A percentile compares a stretch with the other conserved stretches of the same genome.
Conservation (phyloP, 23 red algal species). For the Gracilaria domingensis region DNA sequence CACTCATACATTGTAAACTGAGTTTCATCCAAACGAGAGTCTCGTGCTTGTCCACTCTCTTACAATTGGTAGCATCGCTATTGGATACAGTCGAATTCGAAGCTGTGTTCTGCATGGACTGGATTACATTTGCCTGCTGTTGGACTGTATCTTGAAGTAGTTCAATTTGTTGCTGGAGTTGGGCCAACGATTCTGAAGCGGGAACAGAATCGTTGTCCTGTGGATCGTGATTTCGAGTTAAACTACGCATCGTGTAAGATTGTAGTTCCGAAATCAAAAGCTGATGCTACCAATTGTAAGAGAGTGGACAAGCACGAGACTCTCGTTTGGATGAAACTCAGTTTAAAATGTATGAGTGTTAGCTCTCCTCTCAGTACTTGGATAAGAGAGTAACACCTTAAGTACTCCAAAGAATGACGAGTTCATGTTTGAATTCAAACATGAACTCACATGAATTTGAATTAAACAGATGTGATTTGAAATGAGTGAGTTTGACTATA, state of each 20-base stretch:
- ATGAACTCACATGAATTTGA: too few species aligned
- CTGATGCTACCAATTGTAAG: slow-evolving; percentile 23
- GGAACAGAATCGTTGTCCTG: not conserved
- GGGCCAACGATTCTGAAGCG: not conserved
- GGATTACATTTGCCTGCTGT: not conserved
- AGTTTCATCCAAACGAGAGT: too few species aligned
- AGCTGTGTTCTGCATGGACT: not conserved
- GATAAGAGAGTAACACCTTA: too few species aligned
- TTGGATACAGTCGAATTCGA: not conserved
- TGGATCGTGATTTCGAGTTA: not conserved
- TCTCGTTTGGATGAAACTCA: too few species aligned
- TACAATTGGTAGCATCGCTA: slow-evolving; percentile 13
- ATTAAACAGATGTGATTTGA: too few species aligned
- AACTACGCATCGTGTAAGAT: not conserved
- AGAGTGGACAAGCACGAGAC: not conserved
- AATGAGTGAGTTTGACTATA: too few species aligned
- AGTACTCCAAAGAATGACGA: too few species aligned
- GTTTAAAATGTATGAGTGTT: too few species aligned
- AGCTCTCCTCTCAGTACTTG: too few species aligned
- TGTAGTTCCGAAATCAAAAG: not conserved
- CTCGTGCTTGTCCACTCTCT: too few species aligned
- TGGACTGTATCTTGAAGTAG: not conserved
- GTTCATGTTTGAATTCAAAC: too few species aligned
- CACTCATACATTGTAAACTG: too few species aligned
- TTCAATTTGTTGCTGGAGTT: not conserved